These are phyloP conservation scores for Collariella sp. DNA, from an alignment of 495 filamentous ascomycete species.

Conservation along the genomic window DNA sequence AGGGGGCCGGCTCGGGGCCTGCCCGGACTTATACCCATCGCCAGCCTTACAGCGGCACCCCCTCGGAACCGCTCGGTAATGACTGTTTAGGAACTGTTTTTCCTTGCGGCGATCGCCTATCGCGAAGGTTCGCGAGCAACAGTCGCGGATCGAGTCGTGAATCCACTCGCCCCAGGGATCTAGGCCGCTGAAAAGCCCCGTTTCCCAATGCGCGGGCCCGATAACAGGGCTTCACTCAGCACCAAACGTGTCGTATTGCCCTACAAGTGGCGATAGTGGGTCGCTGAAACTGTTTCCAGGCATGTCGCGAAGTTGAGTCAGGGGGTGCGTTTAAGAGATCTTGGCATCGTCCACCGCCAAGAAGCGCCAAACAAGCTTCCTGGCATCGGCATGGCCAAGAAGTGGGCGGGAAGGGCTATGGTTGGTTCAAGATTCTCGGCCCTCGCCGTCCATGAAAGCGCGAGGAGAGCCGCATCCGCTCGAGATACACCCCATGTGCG, in stretches of 20 bases:
- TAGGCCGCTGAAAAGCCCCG: neutral
- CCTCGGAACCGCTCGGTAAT: conserved; percentile 15
- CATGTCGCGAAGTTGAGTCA: neutral
- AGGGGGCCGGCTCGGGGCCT: neutral
- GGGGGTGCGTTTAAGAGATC: neutral
- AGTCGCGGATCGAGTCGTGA: neutral
- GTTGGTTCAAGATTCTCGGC: conserved; percentile 9
- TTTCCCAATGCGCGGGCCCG: conserved; percentile 8
- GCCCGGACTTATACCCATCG: conserved; percentile 10
- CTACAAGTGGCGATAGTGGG: conserved; percentile 13
- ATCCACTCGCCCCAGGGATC: neutral
- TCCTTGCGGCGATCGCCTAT: conserved; percentile 11
- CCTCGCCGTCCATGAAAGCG: conserved; percentile 12
- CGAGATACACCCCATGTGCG: neutral
- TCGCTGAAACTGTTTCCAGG: conserved; percentile 5
- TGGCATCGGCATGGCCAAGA: neutral
- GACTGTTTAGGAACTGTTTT: neutral
- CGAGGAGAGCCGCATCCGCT: neutral
- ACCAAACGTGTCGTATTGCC: neutral
- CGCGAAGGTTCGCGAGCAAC: conserved; percentile 6
- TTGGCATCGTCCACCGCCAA: conserved; percentile 5
- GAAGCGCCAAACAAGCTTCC: neutral
- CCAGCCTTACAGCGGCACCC: neutral
- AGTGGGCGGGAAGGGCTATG: conserved; percentile 2
- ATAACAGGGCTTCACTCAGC: conserved; percentile 1